Base-by-base conservation (phyloP, 805 yeast genomes). In the Cephaloascus albidus region DNA sequence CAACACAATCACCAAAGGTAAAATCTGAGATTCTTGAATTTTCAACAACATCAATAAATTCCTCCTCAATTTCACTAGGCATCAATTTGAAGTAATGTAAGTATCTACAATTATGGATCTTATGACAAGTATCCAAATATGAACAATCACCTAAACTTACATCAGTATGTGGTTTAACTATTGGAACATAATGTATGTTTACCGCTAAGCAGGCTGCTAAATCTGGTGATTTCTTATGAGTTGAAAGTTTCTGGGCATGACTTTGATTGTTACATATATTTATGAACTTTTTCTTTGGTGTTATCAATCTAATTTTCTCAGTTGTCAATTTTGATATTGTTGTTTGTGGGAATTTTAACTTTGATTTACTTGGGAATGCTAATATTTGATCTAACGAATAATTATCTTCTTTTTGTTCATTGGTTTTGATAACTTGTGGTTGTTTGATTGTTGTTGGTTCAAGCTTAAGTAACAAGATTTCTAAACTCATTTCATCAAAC, bases 91-190 rank as follows among this genome's bases (percentile, higher is more conserved):
- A 61, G 54, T 89, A 89, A 58, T 89, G 97, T 30, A 86, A 68
- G 53, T 84, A 89, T 18, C 93, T 67, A 57, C 97, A 89, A 8
- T 77, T 65, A 43, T 75, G 76, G 55, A 85, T 72, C 58, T 87
- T 87, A 61, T 85, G 96, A 54, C 97, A 89, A 1, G 97, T 88
- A 54, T 89, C 97, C 43, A 89, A 68, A 54, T 89, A 89, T 8
- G 96, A 88, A 55, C 97, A 89, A 57, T 89, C 97, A 1, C 96
- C 97, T 5, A 86, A 55, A 15, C 69, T 60, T 2, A 61, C 40
- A 50, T 90, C 97, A 0, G 96, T 87, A 41, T 75, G 79, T 14
- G 55, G 40, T 30, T 46, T 42, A 8, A 54, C 34, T 10, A 55
- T 43, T 2, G 59, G 56, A 43, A 50, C 36, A 32, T 40, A 66